Base-by-base conservation (phyloP, 352 stramenopile species). In the Globisporangium iwayamae region DNA sequence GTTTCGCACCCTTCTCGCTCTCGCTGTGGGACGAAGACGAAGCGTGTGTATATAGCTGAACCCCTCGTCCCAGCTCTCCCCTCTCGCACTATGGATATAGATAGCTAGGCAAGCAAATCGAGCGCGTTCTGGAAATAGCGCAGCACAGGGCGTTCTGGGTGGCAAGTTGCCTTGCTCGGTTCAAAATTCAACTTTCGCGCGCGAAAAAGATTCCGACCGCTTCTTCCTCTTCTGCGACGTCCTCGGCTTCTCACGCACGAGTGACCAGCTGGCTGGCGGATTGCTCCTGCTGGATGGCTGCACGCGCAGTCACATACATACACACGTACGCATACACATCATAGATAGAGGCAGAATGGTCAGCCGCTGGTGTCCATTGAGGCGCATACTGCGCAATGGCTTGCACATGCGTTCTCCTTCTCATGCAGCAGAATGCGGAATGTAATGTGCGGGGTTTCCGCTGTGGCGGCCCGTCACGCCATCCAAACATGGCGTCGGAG, bases 1-100 rank as follows among this genome's bases (percentile, higher is more conserved):
- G 59, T 66, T 70, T 67, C 65, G 59, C 43, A 25, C 52, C 52
- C n/a, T 51, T 22, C n/a, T 22, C 45, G n/a, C 11, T 22, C 7
- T 22, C 45, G n/a, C 14, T 10, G 45, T 51, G 45, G 28, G 34
- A 56, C 14, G 50, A 36, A 34, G 34, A 56, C 14, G 34, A 14
- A 55, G 48, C 10, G 52, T 18, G 18, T 46, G 32, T 45, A 39
- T 45, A 57, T 51, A 41, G 36, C 9, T 51, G 18, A 57, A n/a
- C 52, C 52, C 52, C 52, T 57, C 30, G 52, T 57, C 52, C 52
- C 52, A 57, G 52, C 52, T 5, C 18, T 32, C 8, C 7, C 10
- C 36, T 41, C 20, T 46, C 55, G 14, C 25, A 22, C 36, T 60
- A 34, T 25, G 22, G 34, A 56, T 56, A 28, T 28, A 28, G 25